Conservation (phyloP, 169 alveolate genomes). For the Eimeria sp. region DNA sequence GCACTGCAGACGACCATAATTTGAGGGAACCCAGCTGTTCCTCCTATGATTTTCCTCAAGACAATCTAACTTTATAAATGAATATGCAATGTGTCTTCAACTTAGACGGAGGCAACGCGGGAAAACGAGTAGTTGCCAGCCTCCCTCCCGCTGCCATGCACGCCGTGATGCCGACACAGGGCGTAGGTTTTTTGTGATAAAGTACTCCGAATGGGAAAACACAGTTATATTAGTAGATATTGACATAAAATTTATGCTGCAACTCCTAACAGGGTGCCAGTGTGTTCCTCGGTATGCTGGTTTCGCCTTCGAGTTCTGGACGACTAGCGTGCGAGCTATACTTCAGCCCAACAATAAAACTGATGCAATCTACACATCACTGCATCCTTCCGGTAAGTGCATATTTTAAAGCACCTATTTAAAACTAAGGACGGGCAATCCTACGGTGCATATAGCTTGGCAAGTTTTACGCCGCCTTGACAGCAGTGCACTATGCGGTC, state of each 20-base stretch:
- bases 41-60: neutral
- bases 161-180: neutral
- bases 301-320: neutral
- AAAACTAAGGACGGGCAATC: neutral
- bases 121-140: neutral
- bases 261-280: neutral
- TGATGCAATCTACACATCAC: neutral
- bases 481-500: neutral
- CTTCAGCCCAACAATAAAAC: neutral
- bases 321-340: neutral
- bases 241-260: neutral
- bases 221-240: neutral
- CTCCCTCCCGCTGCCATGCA: neutral
- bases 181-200: neutral
- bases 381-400: neutral
- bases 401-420: neutral
- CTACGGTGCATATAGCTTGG: too few relatives aligned
- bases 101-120: neutral
- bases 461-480: neutral
- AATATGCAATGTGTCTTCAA: neutral
- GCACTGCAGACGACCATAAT: conserved; percentile 9
- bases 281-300: neutral
- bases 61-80: neutral
- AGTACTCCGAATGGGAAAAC: too few relatives aligned
- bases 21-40: neutral